Evolutionary conservation across 148 eudicot genomes (phyloP), one percentile per base, ranked within the genome.

Genomic region (Rhododendron molle): DNA sequence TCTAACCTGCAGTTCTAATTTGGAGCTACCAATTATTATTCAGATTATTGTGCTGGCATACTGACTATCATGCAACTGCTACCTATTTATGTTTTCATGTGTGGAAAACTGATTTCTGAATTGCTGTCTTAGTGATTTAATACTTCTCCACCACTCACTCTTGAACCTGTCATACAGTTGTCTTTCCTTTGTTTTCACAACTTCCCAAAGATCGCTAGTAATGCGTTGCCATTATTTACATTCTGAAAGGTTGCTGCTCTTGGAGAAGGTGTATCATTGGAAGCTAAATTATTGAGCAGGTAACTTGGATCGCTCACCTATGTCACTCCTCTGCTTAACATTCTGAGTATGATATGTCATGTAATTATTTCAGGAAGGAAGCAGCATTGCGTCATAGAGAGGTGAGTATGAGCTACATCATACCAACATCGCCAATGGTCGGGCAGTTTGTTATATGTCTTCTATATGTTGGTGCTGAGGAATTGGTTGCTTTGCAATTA

Each of bases 271-370:
- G 89, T 94, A 83, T 97, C 99, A 13, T 85, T 97, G 91, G 99
- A 97, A 92, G 98, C 96, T 71, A 97, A 97, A 91, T 85, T 97
- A 72, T 89, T 97, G 87, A 95, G 91, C 93, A 94, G 99, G 99
- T 97, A 92, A 67, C 74, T 83, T 88, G 28, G 20, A 23, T 71
- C 30, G 28, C 81, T 88, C 54, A 62, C 40, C 73, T 76, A 40
- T 34, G 81, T 86, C 84, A 85, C 87, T 73, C 78, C 50, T 50
- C 80, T 86, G 52, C 86, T 80, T 83, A 40, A 81, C 36, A 88
- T 77, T 18, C 46, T 46, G 86, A 11, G 81, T 54, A 78, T 90
- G 71, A 90, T 85, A n/a, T 86, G 5, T 81, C 56, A 38, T 88
- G 46, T 83, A 81, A 84, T 81, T 83, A 62, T 86, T 60, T 89